These are phyloP conservation scores for Russula compacta DNA, from an alignment of 768 basidiomycete genomes.

Conservation along the genomic window DNA sequence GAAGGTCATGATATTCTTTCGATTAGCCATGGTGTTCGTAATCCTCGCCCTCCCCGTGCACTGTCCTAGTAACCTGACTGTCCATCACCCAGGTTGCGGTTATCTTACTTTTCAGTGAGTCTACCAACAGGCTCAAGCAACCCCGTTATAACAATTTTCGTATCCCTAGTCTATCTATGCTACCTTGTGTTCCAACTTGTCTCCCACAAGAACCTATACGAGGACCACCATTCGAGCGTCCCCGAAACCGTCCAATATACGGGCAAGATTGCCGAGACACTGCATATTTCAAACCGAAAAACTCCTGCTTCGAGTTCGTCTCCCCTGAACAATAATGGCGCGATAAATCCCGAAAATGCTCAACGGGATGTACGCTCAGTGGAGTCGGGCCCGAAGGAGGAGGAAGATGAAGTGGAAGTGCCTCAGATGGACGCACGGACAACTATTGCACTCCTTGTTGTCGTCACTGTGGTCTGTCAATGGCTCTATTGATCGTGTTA, in stretches of 20 bases:
- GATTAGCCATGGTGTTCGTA: conserved; percentile 44
- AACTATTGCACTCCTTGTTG: conserved; percentile 28
- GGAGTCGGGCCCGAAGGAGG: conserved; percentile 17
- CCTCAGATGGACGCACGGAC: conserved; percentile 30
- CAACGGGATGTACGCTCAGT: background rate
- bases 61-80: background rate
- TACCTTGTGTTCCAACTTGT: conserved; percentile 50
- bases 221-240: conserved; percentile 24
- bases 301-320: conserved; percentile 3
- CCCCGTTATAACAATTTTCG: background rate
- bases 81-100: conserved; percentile 34
- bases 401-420: conserved; percentile 22
- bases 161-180: conserved; percentile 37
- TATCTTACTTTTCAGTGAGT: conserved; percentile 44
- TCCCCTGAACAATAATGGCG: background rate
- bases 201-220: conserved; percentile 46
- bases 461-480: conserved; percentile 33
- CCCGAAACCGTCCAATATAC: background rate
- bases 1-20: conserved; percentile 37
- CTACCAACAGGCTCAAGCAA: background rate
- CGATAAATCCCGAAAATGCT: background rate
- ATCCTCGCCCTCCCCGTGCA: background rate
- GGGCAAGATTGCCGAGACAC: background rate
- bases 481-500: background rate
- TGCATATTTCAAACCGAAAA: background rate